These are phyloP conservation scores for Clathrus columnatus DNA, from an alignment of 768 basidiomycete species.

Conservation along the genomic window DNA sequence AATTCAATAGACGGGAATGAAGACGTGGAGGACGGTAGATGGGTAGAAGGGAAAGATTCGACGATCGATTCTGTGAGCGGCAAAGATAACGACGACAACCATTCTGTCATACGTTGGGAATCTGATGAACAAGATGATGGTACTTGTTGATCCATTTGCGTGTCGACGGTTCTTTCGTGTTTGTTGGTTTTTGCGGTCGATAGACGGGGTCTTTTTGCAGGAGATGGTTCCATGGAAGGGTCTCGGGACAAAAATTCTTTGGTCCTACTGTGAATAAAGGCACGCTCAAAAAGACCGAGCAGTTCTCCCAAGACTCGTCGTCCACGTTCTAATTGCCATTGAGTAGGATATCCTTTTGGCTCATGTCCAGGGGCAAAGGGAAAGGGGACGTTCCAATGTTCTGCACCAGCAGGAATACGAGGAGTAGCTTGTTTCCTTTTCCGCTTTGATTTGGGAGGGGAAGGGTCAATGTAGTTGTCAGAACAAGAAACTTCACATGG, in stretches of 20 bases:
- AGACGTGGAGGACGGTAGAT: not conserved
- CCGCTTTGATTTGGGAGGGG: not conserved
- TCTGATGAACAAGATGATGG: not conserved
- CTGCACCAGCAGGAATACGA: conserved; percentile 68
- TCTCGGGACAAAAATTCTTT: not conserved
- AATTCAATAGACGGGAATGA: not conserved
- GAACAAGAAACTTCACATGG: not conserved
- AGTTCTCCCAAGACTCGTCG: conserved; percentile 29
- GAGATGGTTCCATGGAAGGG: not conserved
- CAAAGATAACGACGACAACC: conserved; percentile 5
- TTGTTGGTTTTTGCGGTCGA: not conserved
- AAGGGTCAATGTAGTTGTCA: not conserved
- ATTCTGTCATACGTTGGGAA: conserved; percentile 4
- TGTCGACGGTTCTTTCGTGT: not conserved
- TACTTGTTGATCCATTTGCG: not conserved
- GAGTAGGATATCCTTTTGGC: conserved; percentile 51
- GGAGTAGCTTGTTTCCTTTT: not conserved
- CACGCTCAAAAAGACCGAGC: conserved; percentile 1
- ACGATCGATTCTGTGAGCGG: not conserved
- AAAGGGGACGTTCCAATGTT: conserved; percentile 77
- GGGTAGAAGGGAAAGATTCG: not conserved
- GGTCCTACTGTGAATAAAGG: conserved; percentile 4
- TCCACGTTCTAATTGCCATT: conserved; percentile 58
- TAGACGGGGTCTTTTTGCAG: not conserved
- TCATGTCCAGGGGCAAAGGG: conserved; percentile 68